Percentiles rank a stretch among this genome's conserved stretches.
Conservation (phyloP, 169 alveolate genomes). For the Plasmodium malariae region DNA sequence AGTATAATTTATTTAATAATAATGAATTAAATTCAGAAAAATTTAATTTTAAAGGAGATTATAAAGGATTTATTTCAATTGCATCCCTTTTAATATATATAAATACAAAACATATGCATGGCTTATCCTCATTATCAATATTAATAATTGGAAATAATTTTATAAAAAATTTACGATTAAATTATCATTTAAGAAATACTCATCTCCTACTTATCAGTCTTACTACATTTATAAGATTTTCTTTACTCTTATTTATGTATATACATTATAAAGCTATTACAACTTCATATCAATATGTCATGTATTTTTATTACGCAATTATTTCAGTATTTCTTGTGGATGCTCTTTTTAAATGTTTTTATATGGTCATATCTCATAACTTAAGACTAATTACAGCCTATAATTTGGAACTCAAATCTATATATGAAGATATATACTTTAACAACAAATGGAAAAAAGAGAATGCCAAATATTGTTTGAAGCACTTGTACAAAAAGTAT, state of each 20-base stretch:
- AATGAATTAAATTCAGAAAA: constrained; percentile 13
- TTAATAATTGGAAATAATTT: constrained; percentile 66
- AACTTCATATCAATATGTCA: neutral
- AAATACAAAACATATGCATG: constrained; percentile 71
- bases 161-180: constrained; percentile 45
- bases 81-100: constrained; percentile 58
- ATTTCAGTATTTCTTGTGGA: constrained; percentile 7
- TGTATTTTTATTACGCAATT: constrained; percentile 19
- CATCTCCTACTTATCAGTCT: constrained; percentile 25
- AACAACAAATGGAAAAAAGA: neutral
- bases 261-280: constrained; percentile 19
- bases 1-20: constrained; percentile 20
- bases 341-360: constrained; percentile 22
- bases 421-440: constrained; percentile 50
- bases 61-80: constrained; percentile 65
- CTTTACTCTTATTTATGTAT: constrained; percentile 35
- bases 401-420: constrained; percentile 41
- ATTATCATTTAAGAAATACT: constrained; percentile 47
- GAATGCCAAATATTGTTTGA: neutral
- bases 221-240: constrained; percentile 20
- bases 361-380: constrained; percentile 44
- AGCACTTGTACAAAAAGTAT: constrained; percentile 26
- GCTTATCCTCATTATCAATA: constrained; percentile 37
- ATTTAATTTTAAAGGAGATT: constrained; percentile 43
- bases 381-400: constrained; percentile 7